These are phyloP conservation scores for Mycena epipterygia DNA, from an alignment of 768 basidiomycete genomes.

Conservation along the genomic window DNA sequence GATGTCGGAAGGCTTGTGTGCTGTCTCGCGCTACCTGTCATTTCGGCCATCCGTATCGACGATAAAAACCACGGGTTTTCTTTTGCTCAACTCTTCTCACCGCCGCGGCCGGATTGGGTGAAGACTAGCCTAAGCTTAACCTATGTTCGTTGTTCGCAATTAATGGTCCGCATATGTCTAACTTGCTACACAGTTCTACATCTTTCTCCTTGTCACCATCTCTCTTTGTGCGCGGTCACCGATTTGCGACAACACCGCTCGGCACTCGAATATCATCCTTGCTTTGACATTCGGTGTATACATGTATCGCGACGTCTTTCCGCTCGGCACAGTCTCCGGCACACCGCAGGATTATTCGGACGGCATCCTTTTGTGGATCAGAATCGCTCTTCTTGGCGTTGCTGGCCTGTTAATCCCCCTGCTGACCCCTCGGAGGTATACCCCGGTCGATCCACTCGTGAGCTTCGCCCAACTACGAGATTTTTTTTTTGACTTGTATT, in stretches of 20 bases:
- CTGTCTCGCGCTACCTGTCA: not conserved
- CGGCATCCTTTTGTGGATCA: constrained; percentile 63
- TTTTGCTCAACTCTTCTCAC: too few relatives aligned
- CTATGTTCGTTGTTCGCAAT: constrained; percentile 2
- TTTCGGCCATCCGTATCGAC: not conserved
- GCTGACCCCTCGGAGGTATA: constrained; percentile 63
- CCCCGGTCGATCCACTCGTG: constrained; percentile 67
- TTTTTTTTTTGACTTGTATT: not conserved
- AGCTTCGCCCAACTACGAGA: constrained; percentile 9
- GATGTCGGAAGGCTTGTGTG: not conserved
- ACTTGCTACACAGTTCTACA: not conserved
- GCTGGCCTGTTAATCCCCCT: constrained; percentile 65
- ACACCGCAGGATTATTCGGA: constrained; percentile 59
- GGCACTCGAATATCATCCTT: constrained; percentile 45
- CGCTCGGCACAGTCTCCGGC: constrained; percentile 63
- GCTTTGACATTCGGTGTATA: constrained; percentile 57
- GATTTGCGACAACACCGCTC: constrained; percentile 14
- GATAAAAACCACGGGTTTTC: too few relatives aligned
- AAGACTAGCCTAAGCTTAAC: not conserved
- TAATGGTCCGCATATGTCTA: not conserved
- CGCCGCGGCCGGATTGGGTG: not conserved
- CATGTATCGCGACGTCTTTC: constrained; percentile 69
- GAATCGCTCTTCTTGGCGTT: constrained; percentile 57
- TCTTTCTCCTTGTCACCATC: not conserved
- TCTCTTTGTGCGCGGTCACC: not conserved